Evolutionary conservation across 371 early-diverging fungal genomes (phyloP).

Genomic region (Mortierella sp.): DNA sequence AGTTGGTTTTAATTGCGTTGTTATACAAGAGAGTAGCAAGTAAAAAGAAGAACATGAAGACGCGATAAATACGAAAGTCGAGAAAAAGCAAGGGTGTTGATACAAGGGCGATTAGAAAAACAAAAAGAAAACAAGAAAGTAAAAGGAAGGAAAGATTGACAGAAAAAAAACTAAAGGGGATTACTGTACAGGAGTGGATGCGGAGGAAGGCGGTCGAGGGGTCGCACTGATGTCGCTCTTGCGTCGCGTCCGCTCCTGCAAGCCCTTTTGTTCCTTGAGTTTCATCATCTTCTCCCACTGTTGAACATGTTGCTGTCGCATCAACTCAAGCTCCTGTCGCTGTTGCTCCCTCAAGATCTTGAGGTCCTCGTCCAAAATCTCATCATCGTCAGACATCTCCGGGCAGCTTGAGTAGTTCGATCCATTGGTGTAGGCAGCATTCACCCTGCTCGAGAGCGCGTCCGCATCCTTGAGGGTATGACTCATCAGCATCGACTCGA

Average conservation of each 20-base stretch:
- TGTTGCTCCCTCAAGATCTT: conserved; percentile 42
- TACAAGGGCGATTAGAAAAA: conserved; percentile 13
- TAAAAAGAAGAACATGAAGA: neutral
- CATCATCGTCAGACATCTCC: conserved; percentile 55
- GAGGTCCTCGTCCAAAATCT: conserved; percentile 51
- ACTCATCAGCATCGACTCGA: conserved; percentile 22
- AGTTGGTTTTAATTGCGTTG: neutral
- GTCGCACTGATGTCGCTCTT: conserved; percentile 35
- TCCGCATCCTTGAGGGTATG: conserved; percentile 33
- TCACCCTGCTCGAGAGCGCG: conserved; percentile 26
- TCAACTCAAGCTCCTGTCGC: conserved; percentile 44
- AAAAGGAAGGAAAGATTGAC: neutral
- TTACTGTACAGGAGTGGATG: neutral
- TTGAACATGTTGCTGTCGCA: conserved; percentile 47
- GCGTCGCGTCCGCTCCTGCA: conserved; percentile 40
- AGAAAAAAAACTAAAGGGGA: neutral
- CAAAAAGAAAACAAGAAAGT: neutral
- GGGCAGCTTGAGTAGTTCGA: conserved; percentile 53
- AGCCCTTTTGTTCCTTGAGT: conserved; percentile 47
- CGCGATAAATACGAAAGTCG: conserved; percentile 3
- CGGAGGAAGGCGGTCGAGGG: neutral
- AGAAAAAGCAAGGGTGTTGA: conserved; percentile 4
- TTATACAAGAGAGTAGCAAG: neutral
- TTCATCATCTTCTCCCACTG: conserved; percentile 58
- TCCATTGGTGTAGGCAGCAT: conserved; percentile 33